These are phyloP conservation scores for Microstroma glucosiphilum DNA, from an alignment of 1,284 basidiomycete genomes.

Conservation along the genomic window DNA sequence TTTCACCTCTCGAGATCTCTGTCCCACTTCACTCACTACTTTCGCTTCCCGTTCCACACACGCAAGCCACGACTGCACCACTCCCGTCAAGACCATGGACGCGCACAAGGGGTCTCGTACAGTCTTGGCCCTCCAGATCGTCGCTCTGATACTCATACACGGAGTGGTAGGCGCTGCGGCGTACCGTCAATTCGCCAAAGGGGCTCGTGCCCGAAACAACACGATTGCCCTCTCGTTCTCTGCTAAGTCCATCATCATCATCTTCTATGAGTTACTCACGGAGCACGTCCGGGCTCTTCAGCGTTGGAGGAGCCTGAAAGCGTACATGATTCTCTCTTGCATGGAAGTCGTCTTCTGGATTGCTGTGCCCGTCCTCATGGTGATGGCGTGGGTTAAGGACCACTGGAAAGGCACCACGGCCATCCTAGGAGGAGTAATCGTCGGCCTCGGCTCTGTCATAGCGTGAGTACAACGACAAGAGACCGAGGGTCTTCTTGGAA, in stretches of 20 bases:
- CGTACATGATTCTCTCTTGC: neutral
- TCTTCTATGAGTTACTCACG: neutral
- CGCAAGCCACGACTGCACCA: too few relatives aligned
- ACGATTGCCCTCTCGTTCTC: neutral
- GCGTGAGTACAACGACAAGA: too few relatives aligned
- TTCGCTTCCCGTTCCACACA: too few relatives aligned
- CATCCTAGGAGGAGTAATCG: too few relatives aligned
- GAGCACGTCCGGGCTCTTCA: neutral
- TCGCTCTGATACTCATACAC: conserved; percentile 8
- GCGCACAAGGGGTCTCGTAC: too few relatives aligned
- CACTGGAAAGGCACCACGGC: too few relatives aligned
- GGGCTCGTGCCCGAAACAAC: neutral
- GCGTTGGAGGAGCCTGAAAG: neutral
- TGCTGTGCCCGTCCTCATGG: neutral
- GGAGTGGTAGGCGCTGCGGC: conserved; percentile 9
- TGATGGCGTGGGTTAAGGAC: neutral
- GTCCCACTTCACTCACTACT: too few relatives aligned
- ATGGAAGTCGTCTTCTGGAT: conserved; percentile 2
- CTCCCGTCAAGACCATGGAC: too few relatives aligned
- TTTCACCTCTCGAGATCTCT: too few relatives aligned
- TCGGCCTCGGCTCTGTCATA: too few relatives aligned
- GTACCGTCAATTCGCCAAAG: conserved; percentile 8
- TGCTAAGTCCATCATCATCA: neutral
- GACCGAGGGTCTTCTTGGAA: too few relatives aligned
- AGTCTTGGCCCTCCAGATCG: conserved; percentile 1